Conservation (phyloP, 768 basidiomycete genomes). For the Tricholoma sp. region DNA sequence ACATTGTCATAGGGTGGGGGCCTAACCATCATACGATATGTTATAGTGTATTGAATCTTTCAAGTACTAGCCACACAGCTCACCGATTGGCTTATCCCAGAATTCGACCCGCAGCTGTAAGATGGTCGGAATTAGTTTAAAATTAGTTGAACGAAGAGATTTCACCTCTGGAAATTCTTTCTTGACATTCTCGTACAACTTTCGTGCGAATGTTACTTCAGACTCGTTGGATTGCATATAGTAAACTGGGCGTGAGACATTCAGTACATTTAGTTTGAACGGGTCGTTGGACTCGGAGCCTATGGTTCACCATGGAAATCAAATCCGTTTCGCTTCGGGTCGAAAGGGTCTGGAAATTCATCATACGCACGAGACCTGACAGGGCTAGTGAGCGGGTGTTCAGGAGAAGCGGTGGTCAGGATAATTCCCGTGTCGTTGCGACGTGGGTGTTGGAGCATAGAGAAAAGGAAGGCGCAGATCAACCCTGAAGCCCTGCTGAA, state of each 20-base stretch:
- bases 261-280: no score
- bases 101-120: slow-evolving; percentile 52
- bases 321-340: slow-evolving; percentile 51
- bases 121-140: no score
- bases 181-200: slow-evolving; percentile 53
- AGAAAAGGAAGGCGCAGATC: no score
- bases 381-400: no score
- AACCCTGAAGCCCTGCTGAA: no score
- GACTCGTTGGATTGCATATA: slow-evolving; percentile 43
- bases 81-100: slow-evolving; percentile 60
- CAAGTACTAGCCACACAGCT: slow-evolving; percentile 13
- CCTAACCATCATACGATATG: slow-evolving; percentile 77
- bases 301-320: slow-evolving; percentile 62
- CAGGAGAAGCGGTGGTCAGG: no score
- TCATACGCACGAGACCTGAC: slow-evolving; percentile 47
- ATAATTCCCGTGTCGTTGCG: no score
- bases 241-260: slow-evolving; percentile 44
- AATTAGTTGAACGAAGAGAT: not conserved
- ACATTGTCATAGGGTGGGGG: no score
- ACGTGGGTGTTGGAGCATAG: no score
- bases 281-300: not conserved
- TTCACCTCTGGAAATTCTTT: slow-evolving; percentile 66
- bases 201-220: slow-evolving; percentile 43
- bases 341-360: slow-evolving; percentile 50
- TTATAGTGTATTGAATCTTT: slow-evolving; percentile 18